A percentile compares a stretch with the other conserved stretches of the same genome.
Conservation (phyloP, 106 monocot species). For the Dendrobium nobile region DNA sequence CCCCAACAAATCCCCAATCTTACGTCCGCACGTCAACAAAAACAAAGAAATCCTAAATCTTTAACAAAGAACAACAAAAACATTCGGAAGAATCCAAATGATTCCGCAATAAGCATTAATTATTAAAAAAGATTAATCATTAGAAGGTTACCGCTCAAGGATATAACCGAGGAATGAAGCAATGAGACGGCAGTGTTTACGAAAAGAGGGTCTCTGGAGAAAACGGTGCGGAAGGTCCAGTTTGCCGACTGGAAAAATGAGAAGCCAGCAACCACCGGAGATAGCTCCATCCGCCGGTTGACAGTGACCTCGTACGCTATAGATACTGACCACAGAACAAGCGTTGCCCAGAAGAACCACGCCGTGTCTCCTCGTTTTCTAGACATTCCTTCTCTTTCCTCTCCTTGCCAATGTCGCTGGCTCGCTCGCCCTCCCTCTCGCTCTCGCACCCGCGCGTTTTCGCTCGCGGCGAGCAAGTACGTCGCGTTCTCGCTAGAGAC, state of each 20-base stretch:
- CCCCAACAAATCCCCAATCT: background rate
- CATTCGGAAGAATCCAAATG: background rate
- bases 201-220: conserved; percentile 78
- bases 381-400: conserved; percentile 8
- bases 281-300: conserved; percentile 42
- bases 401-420: no score
- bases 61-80: background rate
- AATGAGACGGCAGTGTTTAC: conserved; percentile 90
- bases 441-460: no score
- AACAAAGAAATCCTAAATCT: background rate
- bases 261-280: conserved; percentile 44
- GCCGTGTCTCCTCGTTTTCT: conserved; percentile 22
- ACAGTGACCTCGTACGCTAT: conserved; percentile 58
- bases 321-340: conserved; percentile 71
- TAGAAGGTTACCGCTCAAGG: conserved; percentile 50
- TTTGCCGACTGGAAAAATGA: conserved; percentile 75
- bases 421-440: no score
- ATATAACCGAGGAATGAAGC: conserved; percentile 65
- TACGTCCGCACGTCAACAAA: background rate
- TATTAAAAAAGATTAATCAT: background rate
- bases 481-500: no score
- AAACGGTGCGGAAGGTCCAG: conserved; percentile 26
- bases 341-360: conserved; percentile 58
- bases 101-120: background rate
- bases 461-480: no score